These are phyloP conservation scores for Arxiozyma slooffiae DNA, from an alignment of 1,139 yeast species.

Conservation along the genomic window DNA sequence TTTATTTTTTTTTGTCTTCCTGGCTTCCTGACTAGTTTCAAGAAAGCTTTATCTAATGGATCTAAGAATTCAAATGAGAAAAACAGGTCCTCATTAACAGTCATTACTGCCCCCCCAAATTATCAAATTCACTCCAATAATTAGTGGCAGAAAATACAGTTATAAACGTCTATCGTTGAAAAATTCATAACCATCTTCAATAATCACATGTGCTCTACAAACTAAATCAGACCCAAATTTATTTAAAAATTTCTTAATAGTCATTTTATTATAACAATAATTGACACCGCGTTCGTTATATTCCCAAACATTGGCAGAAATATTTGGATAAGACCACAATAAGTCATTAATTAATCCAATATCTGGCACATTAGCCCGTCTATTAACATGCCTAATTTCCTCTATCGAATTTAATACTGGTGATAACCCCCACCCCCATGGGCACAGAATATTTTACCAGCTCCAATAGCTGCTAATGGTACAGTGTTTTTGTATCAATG, in stretches of 20 bases:
- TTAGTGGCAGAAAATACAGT: constrained; percentile 96
- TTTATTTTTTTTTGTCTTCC: constrained; percentile 75
- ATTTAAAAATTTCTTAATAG: constrained; percentile 79
- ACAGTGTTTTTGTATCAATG: constrained; percentile 85
- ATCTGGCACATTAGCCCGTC: constrained; percentile 97
- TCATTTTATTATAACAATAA: constrained; percentile 89
- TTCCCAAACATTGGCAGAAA: constrained; percentile 92
- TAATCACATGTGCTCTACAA: constrained; percentile 97
- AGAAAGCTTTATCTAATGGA: constrained; percentile 86
- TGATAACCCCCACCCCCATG: constrained; percentile 95
- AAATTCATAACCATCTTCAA: constrained; percentile 96
- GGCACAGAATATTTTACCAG: constrained; percentile 92
- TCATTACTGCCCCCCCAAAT: constrained; percentile 99
- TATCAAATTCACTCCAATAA: constrained; percentile 96
- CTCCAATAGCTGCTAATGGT: constrained; percentile 93
- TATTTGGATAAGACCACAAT: constrained; percentile 96
- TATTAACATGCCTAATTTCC: constrained; percentile 79
- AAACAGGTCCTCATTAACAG: constrained; percentile 81
- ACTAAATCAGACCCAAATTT: constrained; percentile 89
- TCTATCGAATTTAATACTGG: constrained; percentile 87
- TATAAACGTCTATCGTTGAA: constrained; percentile 87
- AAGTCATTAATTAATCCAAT: constrained; percentile 86
- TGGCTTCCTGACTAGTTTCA: constrained; percentile 85
- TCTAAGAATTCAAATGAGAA: constrained; percentile 89
- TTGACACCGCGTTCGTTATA: constrained; percentile 96